Base-by-base conservation (phyloP, 2,329 filamentous ascomycete genomes). In the Boeremia exigua region DNA sequence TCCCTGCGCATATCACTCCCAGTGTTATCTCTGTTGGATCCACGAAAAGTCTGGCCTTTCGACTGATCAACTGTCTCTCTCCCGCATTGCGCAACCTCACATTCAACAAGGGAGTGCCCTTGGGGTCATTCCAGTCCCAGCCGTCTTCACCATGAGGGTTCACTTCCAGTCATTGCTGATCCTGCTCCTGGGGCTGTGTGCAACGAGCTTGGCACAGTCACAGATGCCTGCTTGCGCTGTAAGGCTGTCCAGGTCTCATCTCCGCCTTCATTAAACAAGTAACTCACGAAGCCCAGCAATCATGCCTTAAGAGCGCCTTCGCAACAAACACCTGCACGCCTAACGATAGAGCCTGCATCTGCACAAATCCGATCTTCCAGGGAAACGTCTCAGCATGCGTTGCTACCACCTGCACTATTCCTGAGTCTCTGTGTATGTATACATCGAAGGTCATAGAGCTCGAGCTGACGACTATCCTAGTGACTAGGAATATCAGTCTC, bases 401-500 rank as follows among this genome's bases (percentile, higher is more conserved):
- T 25, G 46, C 44, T 30, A 33, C 34, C 3, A 60, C 38, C 32
- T 69, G 67, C 49, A 68, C 66, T 5, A 61, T 69, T 30, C 61
- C 60, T 15, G 65, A 70, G 40, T 53, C 61, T 28, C 15, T 70
- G 30, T 44, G 65, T 69, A 61, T 38, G 40, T 29, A 33, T 7
- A n/a, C 3, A 32, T 23, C 8, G 4, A 27, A 6, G 4, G 9
- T 14, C 15, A 19, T 27, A 23, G 33, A 28, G 7, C n/a, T 7
- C n/a, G 14, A n/a, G 25, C 46, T 55, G 34, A 49, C 10, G 3
- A 14, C 46, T 11, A 8, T 5, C 11, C 28, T 28, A 78, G 75
- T 68, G 12, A 77, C 75, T 4, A 77, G 79, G 58, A 79, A 80
- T 57, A 67, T 74, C 53, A 79, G 78, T 1, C 59, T 67, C 12